These are phyloP conservation scores for Bipolaris sorokiniana DNA, from an alignment of 2,329 filamentous ascomycete species.

Conservation along the genomic window DNA sequence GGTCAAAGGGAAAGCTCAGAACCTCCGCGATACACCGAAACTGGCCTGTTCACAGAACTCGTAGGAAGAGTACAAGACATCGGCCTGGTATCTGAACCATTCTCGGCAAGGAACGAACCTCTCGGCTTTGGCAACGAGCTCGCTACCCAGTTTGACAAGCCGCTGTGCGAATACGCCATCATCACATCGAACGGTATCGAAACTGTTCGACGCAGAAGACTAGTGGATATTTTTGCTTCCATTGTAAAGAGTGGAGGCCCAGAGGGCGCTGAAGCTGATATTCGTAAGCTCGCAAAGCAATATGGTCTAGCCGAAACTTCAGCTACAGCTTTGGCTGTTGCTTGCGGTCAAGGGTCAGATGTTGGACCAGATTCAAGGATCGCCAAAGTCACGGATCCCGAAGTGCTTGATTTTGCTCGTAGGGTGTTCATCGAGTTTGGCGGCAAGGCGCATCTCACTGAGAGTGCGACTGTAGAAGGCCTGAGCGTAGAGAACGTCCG, in stretches of 20 bases:
- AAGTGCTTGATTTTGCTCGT: constrained; percentile 83
- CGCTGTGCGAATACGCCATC: constrained; percentile 82
- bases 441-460: constrained; percentile 82
- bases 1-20: constrained; percentile 61
- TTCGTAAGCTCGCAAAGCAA: constrained; percentile 80
- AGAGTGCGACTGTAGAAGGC: constrained; percentile 69
- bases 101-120: constrained; percentile 64
- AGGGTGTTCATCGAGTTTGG: constrained; percentile 92
- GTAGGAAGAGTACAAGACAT: constrained; percentile 78
- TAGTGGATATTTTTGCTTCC: constrained; percentile 91
- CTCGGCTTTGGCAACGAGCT: constrained; percentile 93
- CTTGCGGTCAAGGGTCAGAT: constrained; percentile 90
- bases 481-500: constrained; percentile 79
- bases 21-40: constrained; percentile 73
- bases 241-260: constrained; percentile 76
- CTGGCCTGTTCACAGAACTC: constrained; percentile 78
- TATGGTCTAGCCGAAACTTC: constrained; percentile 91
- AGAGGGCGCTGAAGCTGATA: constrained; percentile 80
- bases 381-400: constrained; percentile 76
- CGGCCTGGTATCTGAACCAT: constrained; percentile 75
- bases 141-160: constrained; percentile 90
- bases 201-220: constrained; percentile 77
- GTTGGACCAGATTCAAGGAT: constrained; percentile 72
- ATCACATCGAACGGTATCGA: constrained; percentile 91
- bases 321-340: constrained; percentile 89